Conservation (phyloP, 2,329 filamentous ascomycete genomes). For the Alternaria gansuensis region DNA sequence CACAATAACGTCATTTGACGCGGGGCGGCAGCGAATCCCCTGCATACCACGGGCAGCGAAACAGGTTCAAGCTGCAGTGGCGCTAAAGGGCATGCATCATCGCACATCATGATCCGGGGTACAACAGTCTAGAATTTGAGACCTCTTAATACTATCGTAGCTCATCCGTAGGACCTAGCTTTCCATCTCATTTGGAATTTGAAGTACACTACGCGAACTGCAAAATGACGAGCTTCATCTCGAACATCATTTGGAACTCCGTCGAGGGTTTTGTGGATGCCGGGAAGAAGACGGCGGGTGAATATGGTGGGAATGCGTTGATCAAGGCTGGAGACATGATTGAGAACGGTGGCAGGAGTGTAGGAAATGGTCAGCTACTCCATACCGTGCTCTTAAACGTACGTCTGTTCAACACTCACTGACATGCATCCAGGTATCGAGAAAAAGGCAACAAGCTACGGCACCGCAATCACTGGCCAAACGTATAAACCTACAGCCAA, state of each 20-base stretch:
- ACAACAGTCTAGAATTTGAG: conserved; percentile 10
- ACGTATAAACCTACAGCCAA: conserved; percentile 39
- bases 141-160: conserved; percentile 4
- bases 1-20: conserved; percentile 43
- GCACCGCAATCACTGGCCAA: conserved; percentile 43
- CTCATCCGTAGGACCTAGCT: not conserved
- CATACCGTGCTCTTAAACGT: not conserved
- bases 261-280: conserved; percentile 52
- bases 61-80: conserved; percentile 40
- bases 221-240: conserved; percentile 46
- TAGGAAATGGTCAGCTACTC: conserved; percentile 44
- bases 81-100: conserved; percentile 31
- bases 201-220: not conserved
- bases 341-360: conserved; percentile 44
- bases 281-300: conserved; percentile 48
- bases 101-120: conserved; percentile 22
- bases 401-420: not conserved
- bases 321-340: conserved; percentile 52
- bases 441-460: conserved; percentile 43
- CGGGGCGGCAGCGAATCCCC: conserved; percentile 28
- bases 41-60: conserved; percentile 23
- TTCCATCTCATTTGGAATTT: not conserved
- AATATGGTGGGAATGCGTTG: conserved; percentile 51
- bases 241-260: conserved; percentile 52
- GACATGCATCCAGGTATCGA: conserved; percentile 39